Percentiles rank a stretch among this genome's conserved stretches.
phyloP scores from a whole-genome alignment of 192 early-diverging fungal species.

The Kappamyces sp. region DNA sequence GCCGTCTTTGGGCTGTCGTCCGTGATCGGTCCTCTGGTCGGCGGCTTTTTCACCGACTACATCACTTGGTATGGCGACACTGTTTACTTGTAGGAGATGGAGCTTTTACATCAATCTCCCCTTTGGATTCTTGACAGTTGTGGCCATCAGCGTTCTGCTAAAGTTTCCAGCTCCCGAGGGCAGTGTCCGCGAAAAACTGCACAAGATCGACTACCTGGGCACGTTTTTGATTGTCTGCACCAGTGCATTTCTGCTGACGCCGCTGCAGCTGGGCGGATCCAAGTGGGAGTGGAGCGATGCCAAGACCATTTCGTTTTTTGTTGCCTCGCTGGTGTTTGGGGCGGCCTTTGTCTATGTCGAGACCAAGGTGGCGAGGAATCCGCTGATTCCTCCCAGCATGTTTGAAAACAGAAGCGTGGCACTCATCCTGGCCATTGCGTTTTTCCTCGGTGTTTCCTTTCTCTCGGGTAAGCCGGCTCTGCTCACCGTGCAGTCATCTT shows the following conservation, averaged over 20 bases:
- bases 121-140: conserved; percentile 60
- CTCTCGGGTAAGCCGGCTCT: conserved; percentile 6
- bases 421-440: conserved; percentile 22
- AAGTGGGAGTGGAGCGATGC: conserved; percentile 57
- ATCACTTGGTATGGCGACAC: conserved; percentile 10
- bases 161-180: conserved; percentile 53
- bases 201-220: conserved; percentile 64
- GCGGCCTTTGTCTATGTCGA: conserved; percentile 61
- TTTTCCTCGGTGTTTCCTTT: conserved; percentile 38
- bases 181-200: conserved; percentile 47
- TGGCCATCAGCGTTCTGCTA: conserved; percentile 50
- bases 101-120: conserved; percentile 85
- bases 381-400: conserved; percentile 62
- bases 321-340: conserved; percentile 54
- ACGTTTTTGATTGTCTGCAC: conserved; percentile 44
- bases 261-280: conserved; percentile 67
- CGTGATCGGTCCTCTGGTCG: conserved; percentile 75
- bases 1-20: conserved; percentile 73
- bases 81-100: conserved; percentile 24
- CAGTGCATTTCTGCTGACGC: conserved; percentile 58
- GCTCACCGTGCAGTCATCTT: conserved; percentile 38
- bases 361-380: conserved; percentile 52
- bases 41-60: conserved; percentile 75
- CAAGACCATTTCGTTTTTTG: conserved; percentile 57
- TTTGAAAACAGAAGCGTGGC: conserved; percentile 48